Evolutionary conservation across 805 yeast species (phyloP).

Genomic region (Isabelozyma heimii): DNA sequence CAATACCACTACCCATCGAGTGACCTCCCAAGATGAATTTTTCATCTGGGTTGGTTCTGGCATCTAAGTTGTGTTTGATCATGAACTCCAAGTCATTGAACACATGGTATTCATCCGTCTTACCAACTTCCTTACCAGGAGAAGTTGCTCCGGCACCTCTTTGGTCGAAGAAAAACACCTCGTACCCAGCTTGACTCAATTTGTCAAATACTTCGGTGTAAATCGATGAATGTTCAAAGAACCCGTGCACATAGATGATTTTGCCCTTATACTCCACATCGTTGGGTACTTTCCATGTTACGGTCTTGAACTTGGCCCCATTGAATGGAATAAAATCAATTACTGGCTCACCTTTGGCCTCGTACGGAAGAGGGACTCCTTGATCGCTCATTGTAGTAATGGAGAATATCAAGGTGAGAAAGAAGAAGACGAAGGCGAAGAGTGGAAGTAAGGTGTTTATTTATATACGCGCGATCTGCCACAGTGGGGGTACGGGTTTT

Average conservation of each 20-base stretch:
- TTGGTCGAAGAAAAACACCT: constrained; percentile 68
- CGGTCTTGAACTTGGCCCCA: constrained; percentile 40
- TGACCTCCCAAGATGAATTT: constrained; percentile 61
- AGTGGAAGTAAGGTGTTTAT: neutral
- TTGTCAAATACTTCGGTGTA: constrained; percentile 55
- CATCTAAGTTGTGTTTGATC: constrained; percentile 42
- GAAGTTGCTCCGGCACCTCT: constrained; percentile 73
- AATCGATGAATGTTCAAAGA: constrained; percentile 53
- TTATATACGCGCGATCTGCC: neutral
- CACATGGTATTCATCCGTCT: constrained; percentile 53
- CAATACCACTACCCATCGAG: constrained; percentile 82
- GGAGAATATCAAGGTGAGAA: neutral
- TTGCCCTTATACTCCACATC: constrained; percentile 45
- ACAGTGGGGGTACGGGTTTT: too few relatives aligned
- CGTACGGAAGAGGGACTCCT: constrained; percentile 26
- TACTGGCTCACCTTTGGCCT: constrained; percentile 27
- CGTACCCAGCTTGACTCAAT: constrained; percentile 54
- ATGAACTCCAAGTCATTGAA: constrained; percentile 62
- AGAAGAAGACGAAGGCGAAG: neutral
- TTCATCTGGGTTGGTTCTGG: constrained; percentile 21
- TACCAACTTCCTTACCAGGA: constrained; percentile 51
- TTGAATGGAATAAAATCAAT: constrained; percentile 29
- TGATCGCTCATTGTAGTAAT: neutral
- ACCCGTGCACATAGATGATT: constrained; percentile 67
- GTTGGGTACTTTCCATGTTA: constrained; percentile 39